Evolutionary conservation across 805 yeast species (phyloP).

Genomic region (Schwanniomyces yamadae): DNA sequence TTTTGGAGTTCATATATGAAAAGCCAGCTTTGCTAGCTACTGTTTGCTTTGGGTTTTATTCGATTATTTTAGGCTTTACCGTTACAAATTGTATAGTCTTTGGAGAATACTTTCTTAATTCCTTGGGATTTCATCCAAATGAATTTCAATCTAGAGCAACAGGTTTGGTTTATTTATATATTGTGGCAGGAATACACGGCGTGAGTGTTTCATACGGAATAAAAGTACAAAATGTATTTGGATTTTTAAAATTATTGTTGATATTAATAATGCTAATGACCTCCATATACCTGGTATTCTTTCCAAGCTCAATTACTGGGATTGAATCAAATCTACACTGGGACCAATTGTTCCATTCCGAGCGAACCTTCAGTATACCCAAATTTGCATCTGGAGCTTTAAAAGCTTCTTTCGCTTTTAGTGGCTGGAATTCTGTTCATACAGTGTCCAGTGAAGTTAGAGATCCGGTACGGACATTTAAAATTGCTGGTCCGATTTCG

Average conservation of each 20-base stretch:
- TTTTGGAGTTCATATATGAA: slow-evolving; percentile 64
- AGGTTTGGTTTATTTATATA: slow-evolving; percentile 27
- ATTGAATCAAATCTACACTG: slow-evolving; percentile 42
- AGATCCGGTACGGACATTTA: slow-evolving; percentile 56
- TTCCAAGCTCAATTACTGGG: slow-evolving; percentile 47
- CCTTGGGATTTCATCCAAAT: slow-evolving; percentile 41
- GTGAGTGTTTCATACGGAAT: slow-evolving; percentile 60
- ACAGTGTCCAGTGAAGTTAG: slow-evolving; percentile 60
- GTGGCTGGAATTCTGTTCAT: slow-evolving; percentile 66
- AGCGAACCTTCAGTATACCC: slow-evolving; percentile 37
- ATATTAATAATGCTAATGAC: slow-evolving; percentile 54
- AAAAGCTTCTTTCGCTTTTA: slow-evolving; percentile 57
- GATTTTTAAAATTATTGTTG: slow-evolving; percentile 57
- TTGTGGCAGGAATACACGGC: slow-evolving; percentile 49
- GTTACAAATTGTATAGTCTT: slow-evolving; percentile 57
- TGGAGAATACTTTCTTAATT: slow-evolving; percentile 56
- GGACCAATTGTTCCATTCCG: slow-evolving; percentile 29
- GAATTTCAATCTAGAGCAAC: slow-evolving; percentile 34
- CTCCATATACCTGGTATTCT: slow-evolving; percentile 54
- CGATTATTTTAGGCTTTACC: slow-evolving; percentile 55
- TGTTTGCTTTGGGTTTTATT: slow-evolving; percentile 48
- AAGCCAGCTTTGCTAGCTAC: slow-evolving; percentile 57
- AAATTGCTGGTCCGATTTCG: slow-evolving; percentile 60
- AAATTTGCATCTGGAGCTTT: slow-evolving; percentile 55
- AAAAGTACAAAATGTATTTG: slow-evolving; percentile 58